Percentiles rank a stretch among this genome's conserved stretches.
Evolutionary conservation across 805 yeast species (phyloP).

Genomic region (Zygoascus ofunaensis): DNA sequence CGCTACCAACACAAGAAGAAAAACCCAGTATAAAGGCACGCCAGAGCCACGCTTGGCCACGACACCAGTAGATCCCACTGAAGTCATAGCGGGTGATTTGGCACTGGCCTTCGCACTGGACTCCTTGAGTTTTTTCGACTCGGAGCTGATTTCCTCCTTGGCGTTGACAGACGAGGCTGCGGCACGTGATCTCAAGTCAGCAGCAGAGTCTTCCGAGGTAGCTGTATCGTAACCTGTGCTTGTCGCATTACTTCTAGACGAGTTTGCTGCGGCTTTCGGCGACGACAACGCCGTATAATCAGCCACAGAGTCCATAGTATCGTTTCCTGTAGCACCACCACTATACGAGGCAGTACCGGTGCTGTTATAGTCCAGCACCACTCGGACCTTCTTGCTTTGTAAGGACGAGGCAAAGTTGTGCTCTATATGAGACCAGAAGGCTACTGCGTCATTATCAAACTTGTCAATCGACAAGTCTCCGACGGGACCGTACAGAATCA

Average conservation of each 20-base stretch:
- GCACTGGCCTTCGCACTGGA: conserved; percentile 12
- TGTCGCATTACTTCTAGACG: background rate
- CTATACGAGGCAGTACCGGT: conserved; percentile 11
- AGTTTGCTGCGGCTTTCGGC: background rate
- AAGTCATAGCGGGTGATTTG: conserved; percentile 12
- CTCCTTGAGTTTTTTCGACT: conserved; percentile 10
- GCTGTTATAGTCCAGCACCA: conserved; percentile 36
- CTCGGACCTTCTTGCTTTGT: conserved; percentile 49
- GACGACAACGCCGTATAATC: conserved; percentile 3
- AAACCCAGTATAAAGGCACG: conserved; percentile 47
- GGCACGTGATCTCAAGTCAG: background rate
- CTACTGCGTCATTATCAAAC: conserved; percentile 37
- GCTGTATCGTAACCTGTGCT: no score
- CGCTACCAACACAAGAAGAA: conserved; percentile 45
- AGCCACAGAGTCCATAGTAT: conserved; percentile 8
- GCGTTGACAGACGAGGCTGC: conserved; percentile 9
- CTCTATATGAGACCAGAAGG: conserved; percentile 69
- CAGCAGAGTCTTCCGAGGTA: background rate
- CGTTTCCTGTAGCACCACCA: conserved; percentile 17
- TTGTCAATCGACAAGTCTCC: conserved; percentile 32
- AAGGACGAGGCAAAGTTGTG: conserved; percentile 28
- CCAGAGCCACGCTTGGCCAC: conserved; percentile 34
- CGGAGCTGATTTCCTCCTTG: conserved; percentile 12
- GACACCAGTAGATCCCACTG: conserved; percentile 18
- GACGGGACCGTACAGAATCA: conserved; percentile 78